Evolutionary conservation across 768 basidiomycete genomes (phyloP).

Genomic region (Russula ochroleuca): DNA sequence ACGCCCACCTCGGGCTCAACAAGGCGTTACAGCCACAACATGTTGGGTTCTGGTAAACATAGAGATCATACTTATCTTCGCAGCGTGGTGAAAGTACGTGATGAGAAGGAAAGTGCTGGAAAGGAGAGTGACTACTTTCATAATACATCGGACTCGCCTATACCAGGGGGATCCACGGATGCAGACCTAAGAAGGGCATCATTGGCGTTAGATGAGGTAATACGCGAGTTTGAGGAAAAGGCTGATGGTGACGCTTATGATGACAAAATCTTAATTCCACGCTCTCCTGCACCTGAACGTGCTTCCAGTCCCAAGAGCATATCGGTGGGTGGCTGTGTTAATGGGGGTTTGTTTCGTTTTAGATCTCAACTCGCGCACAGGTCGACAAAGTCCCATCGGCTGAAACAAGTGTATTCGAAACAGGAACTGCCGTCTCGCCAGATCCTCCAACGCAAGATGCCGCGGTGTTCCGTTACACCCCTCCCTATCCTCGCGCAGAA

Average conservation of each 20-base stretch:
- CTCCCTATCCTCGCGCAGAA: constrained; percentile 50
- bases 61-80: constrained; percentile 71
- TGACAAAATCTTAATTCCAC: constrained; percentile 72
- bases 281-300: constrained; percentile 40
- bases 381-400: constrained; percentile 4
- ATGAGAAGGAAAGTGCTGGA: constrained; percentile 37
- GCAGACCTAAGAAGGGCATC: constrained; percentile 55
- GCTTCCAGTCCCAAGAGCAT: constrained; percentile 17
- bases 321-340: constrained; percentile 21
- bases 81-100: constrained; percentile 43
- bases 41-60: constrained; percentile 77
- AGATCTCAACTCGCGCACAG: constrained; percentile 1
- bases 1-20: constrained; percentile 40
- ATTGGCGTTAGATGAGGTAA: constrained; percentile 67
- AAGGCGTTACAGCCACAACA: constrained; percentile 81
- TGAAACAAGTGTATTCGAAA: constrained; percentile 45
- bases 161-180: constrained; percentile 17
- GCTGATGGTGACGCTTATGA: constrained; percentile 44
- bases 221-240: constrained; percentile 73
- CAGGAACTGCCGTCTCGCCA: constrained; percentile 66
- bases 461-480: constrained; percentile 54
- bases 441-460: constrained; percentile 50
- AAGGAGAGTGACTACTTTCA: constrained; percentile 28
- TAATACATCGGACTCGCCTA: constrained; percentile 16
- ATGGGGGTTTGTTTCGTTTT: not conserved